These are phyloP conservation scores for Schizochytrium sp. DNA, from an alignment of 108 stramenopile species.

Conservation along the genomic window DNA sequence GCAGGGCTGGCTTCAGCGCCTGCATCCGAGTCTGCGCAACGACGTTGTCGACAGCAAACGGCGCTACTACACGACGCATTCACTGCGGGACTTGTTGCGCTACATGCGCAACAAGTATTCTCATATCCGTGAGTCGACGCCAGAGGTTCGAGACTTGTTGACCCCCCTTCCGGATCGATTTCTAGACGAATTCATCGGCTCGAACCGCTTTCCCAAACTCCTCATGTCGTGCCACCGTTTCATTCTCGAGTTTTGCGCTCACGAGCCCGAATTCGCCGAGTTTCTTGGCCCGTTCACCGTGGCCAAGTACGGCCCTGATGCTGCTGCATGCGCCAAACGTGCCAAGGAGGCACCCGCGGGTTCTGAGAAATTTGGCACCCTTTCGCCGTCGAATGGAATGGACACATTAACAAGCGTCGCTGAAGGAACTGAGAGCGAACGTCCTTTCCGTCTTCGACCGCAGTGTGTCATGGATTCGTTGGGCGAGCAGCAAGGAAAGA, in stretches of 20 bases:
- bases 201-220: constrained; percentile 6
- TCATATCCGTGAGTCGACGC: constrained; percentile 3
- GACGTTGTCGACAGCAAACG: constrained; percentile 20
- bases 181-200: background rate
- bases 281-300: background rate
- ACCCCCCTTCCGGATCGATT: background rate
- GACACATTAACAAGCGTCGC: no score
- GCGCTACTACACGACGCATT: constrained; percentile 6
- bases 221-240: constrained; percentile 8
- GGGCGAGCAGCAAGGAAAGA: no score
- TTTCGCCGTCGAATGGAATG: no score
- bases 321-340: background rate
- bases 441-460: no score
- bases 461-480: no score
- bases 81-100: constrained; percentile 25
- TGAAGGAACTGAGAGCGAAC: no score
- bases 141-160: background rate
- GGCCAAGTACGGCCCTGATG: background rate
- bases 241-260: background rate
- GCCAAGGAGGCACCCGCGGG: background rate
- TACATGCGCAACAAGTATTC: constrained; percentile 25
- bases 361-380: no score
- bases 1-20: constrained; percentile 3
- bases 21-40: constrained; percentile 12
- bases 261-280: background rate